Conservation (phyloP, 2,329 filamentous ascomycete genomes). For the Arachnomyces sp. region DNA sequence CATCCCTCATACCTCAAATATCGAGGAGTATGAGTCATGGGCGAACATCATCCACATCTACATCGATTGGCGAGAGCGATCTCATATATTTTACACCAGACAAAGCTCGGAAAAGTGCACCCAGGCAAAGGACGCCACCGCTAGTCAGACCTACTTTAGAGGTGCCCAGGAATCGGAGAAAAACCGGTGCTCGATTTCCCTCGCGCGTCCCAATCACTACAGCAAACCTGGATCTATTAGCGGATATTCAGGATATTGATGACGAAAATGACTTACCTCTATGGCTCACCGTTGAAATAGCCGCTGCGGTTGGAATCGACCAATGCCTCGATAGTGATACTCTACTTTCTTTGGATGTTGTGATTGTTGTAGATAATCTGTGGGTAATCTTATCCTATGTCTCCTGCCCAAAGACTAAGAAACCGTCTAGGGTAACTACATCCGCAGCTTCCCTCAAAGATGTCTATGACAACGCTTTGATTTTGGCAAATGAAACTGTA, state of each 20-base stretch:
- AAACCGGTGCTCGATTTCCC: constrained; percentile 4
- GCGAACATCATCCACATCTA: no score
- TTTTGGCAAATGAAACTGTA: constrained; percentile 18
- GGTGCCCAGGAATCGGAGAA: constrained; percentile 6
- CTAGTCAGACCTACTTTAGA: background rate
- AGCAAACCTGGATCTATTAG: constrained; percentile 8
- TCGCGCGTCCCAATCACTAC: constrained; percentile 8
- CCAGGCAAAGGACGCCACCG: constrained; percentile 1
- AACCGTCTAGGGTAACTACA: constrained; percentile 10
- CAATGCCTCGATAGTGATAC: constrained; percentile 7
- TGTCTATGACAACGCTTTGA: constrained; percentile 15
- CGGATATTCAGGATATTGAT: constrained; percentile 9
- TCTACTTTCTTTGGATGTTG: constrained; percentile 25
- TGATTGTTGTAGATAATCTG: constrained; percentile 29
- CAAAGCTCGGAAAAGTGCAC: no score
- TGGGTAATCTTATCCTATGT: constrained; percentile 15
- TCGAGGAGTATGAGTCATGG: no score
- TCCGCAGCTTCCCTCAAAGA: constrained; percentile 15
- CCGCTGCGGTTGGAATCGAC: constrained; percentile 14
- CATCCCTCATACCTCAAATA: no score
- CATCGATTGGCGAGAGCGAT: no score
- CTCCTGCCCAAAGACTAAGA: constrained; percentile 9
- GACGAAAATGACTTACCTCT: constrained; percentile 12
- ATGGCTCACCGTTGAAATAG: constrained; percentile 30
- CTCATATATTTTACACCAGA: no score